These are phyloP conservation scores for Elaeis guineensis DNA, from an alignment of 176 grass and related monocot species.

Conservation along the genomic window DNA sequence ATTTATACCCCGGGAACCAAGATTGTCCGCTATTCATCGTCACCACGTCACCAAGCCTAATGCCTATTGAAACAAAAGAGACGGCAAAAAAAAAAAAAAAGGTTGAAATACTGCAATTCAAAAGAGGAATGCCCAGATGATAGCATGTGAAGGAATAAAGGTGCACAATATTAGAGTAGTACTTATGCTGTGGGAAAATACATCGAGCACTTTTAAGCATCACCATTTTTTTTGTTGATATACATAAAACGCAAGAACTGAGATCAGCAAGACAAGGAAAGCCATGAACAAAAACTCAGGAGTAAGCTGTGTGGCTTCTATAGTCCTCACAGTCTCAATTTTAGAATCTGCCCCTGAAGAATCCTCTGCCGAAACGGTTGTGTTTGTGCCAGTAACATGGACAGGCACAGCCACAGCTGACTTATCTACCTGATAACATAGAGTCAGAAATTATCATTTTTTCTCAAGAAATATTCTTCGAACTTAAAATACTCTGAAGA, in stretches of 20 bases:
- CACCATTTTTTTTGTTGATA: neutral
- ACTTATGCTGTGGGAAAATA: neutral
- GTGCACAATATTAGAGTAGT: too few species aligned
- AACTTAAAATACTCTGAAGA: too few species aligned
- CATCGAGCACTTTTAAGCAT: neutral
- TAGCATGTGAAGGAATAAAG: too few species aligned
- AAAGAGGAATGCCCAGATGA: too few species aligned
- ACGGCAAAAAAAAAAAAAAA: too few species aligned
- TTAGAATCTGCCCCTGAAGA: neutral
- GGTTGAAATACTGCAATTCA: too few species aligned
- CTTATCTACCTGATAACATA: neutral
- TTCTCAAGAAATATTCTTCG: too few species aligned
- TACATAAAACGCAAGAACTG: neutral
- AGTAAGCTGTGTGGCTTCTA: neutral
- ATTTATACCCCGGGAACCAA: too few species aligned
- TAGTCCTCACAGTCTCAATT: neutral
- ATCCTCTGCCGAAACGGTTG: neutral
- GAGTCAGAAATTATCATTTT: neutral
- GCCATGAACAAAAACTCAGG: neutral
- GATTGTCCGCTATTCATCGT: too few species aligned
- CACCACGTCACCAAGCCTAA: too few species aligned
- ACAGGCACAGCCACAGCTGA: neutral
- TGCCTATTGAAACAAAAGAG: too few species aligned
- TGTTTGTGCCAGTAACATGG: neutral
- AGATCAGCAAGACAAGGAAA: too few species aligned